Evolutionary conservation across 179 eudicot genomes (phyloP).

Genomic region (Camellia oleifera): DNA sequence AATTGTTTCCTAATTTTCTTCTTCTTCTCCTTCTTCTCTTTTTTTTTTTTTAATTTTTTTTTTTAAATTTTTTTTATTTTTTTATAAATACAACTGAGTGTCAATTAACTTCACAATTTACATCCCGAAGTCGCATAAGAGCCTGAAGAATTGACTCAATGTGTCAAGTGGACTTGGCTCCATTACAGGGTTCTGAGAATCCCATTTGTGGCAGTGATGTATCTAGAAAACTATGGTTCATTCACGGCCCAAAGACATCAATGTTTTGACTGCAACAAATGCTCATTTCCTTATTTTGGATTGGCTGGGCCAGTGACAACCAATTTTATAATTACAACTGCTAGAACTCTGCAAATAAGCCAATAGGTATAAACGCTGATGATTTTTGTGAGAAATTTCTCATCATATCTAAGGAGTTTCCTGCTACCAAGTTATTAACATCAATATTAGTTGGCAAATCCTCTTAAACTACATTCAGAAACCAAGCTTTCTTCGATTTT

Average conservation of each 20-base stretch:
- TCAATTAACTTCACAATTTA: background rate
- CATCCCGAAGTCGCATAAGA: background rate
- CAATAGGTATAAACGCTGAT: background rate
- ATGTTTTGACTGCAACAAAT: background rate
- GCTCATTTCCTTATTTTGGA: background rate
- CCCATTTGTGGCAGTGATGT: background rate
- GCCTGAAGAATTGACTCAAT: background rate
- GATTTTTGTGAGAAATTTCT: background rate
- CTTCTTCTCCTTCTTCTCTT: background rate
- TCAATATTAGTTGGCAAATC: background rate
- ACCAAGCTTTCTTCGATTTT: background rate
- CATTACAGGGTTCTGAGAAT: background rate
- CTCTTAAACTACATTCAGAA: background rate
- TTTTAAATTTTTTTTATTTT: background rate
- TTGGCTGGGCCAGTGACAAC: background rate
- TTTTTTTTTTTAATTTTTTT: no score
- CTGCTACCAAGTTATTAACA: background rate
- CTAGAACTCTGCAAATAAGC: background rate
- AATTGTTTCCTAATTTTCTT: conserved; percentile 23
- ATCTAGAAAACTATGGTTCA: background rate
- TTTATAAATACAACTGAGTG: background rate
- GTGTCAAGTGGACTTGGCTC: background rate
- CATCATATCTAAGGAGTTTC: background rate
- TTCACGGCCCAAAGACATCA: background rate
- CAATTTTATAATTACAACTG: background rate